phyloP scores from a whole-genome alignment of 75 land plant genomes.

The Cryptomeria japonica region DNA sequence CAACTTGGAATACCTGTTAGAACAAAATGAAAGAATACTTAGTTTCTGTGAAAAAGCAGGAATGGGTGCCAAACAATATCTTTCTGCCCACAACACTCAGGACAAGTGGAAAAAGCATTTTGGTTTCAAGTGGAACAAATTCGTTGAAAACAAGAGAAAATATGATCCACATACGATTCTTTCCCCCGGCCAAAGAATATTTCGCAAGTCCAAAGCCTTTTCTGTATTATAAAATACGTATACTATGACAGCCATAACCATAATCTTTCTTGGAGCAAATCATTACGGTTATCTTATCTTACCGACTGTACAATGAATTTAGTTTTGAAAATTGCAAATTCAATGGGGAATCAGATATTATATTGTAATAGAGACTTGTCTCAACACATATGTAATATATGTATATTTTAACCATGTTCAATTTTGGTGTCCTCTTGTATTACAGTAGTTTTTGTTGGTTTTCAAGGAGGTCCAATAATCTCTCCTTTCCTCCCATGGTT shows the following conservation, averaged over 20 bases:
- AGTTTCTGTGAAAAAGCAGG: constrained; percentile 19
- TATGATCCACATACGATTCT: constrained; percentile 41
- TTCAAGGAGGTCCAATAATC: too few species aligned
- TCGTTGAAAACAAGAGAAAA: constrained; percentile 17
- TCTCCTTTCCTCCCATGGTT: too few species aligned
- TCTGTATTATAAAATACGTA: not conserved
- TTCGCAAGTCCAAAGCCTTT: constrained; percentile 6
- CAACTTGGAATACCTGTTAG: constrained; percentile 33
- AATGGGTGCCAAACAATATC: constrained; percentile 40
- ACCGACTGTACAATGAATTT: not conserved
- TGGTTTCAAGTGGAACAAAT: constrained; percentile 34
- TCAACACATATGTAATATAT: too few species aligned
- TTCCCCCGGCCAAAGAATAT: constrained; percentile 44
- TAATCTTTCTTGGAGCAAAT: not conserved
- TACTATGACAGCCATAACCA: not conserved
- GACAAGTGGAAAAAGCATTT: constrained; percentile 40
- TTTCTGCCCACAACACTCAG: constrained; percentile 12
- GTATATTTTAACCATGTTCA: not conserved
- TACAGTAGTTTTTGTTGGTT: too few species aligned
- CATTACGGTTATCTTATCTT: not conserved
- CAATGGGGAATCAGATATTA: not conserved
- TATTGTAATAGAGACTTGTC: not conserved
- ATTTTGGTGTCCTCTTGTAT: not conserved
- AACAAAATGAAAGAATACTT: constrained; percentile 55
- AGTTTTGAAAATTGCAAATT: not conserved